These are phyloP conservation scores for Trichoderma hamatum DNA, from an alignment of 2,329 filamentous ascomycete species.

Conservation along the genomic window DNA sequence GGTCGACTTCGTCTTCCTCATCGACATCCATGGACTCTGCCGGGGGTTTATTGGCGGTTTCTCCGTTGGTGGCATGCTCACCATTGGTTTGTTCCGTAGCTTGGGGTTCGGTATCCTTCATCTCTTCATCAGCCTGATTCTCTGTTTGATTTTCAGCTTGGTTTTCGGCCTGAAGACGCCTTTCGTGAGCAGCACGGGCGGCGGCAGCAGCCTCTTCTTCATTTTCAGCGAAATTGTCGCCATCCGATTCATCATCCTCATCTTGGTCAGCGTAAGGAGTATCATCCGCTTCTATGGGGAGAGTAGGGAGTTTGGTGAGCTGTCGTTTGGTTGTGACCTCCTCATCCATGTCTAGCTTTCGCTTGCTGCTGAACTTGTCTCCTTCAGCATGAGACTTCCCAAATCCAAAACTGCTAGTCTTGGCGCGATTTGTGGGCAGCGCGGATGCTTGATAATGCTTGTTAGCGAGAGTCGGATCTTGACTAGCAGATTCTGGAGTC, in stretches of 20 bases:
- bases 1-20: constrained; percentile 69
- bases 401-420: constrained; percentile 84
- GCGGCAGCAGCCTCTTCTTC: constrained; percentile 89
- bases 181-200: constrained; percentile 81
- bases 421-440: constrained; percentile 68
- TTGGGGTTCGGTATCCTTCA: constrained; percentile 31
- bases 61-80: constrained; percentile 20
- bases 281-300: constrained; percentile 67
- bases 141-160: constrained; percentile 40
- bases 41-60: not conserved
- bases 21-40: constrained; percentile 61
- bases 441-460: constrained; percentile 48
- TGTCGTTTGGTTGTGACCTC: constrained; percentile 86
- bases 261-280: constrained; percentile 64
- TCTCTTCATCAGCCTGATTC: constrained; percentile 44
- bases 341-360: constrained; percentile 82
- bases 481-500: constrained; percentile 29
- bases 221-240: constrained; percentile 75
- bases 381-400: constrained; percentile 66
- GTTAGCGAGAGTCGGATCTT: constrained; percentile 33
- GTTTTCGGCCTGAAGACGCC: constrained; percentile 62
- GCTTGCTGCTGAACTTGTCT: constrained; percentile 69
- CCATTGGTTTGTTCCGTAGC: constrained; percentile 25
- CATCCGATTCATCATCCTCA: constrained; percentile 72
- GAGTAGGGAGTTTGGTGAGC: constrained; percentile 84